Percentiles rank a stretch among this genome's conserved stretches.
These are phyloP conservation scores for Acanthamoeba sp. DNA, from an alignment of 208 protist species.

Conservation along the genomic window DNA sequence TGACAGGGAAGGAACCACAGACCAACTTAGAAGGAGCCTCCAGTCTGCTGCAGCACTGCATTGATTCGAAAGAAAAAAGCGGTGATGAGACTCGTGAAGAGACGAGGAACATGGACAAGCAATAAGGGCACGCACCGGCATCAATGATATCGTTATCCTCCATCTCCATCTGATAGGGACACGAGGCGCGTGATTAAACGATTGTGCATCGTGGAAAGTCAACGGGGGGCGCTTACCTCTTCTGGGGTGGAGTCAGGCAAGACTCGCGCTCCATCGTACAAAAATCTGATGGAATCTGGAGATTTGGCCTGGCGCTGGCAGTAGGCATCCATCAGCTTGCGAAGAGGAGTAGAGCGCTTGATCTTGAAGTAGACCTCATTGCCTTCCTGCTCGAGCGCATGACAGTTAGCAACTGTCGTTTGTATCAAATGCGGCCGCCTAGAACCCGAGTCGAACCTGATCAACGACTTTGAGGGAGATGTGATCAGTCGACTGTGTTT, in stretches of 20 bases:
- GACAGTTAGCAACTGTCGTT: neutral
- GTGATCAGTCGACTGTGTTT: conserved; percentile 71
- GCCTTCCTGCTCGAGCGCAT: conserved; percentile 91
- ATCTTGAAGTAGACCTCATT: conserved; percentile 98
- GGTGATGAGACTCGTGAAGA: neutral
- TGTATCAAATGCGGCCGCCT: neutral
- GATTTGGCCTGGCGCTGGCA: conserved; percentile 96
- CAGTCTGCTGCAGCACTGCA: conserved; percentile 79
- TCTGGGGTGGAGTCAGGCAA: conserved; percentile 94
- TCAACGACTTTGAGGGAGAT: conserved; percentile 79
- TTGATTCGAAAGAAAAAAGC: neutral
- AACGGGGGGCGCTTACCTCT: conserved; percentile 86
- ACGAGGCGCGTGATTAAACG: neutral
- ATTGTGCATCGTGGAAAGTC: neutral
- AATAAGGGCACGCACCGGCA: conserved; percentile 34
- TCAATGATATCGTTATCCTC: conserved; percentile 86
- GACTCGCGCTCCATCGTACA: conserved; percentile 96
- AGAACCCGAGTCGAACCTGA: conserved; percentile 61
- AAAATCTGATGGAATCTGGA: conserved; percentile 94
- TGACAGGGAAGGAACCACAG: neutral
- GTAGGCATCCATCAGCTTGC: conserved; percentile 97
- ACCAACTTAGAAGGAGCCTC: conserved; percentile 64
- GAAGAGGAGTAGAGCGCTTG: conserved; percentile 94
- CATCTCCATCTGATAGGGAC: conserved; percentile 78
- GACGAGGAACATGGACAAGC: neutral